Percentiles rank a stretch among this genome's conserved stretches.
These are phyloP conservation scores for Colletotrichum caudatum DNA, from an alignment of 2,329 filamentous ascomycete species.

Conservation along the genomic window DNA sequence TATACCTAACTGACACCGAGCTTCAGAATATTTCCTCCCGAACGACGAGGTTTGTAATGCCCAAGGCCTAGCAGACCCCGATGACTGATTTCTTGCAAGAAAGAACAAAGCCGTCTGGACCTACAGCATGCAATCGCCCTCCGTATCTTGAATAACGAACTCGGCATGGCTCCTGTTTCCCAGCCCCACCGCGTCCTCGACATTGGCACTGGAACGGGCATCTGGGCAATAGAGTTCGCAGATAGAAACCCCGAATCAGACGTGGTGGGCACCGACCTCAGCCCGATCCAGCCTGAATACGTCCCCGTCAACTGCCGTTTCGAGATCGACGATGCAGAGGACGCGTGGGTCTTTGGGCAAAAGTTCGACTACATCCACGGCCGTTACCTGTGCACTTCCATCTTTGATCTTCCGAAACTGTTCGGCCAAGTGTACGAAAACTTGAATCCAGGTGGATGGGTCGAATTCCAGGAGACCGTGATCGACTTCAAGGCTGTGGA, in stretches of 20 bases:
- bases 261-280: slow-evolving; percentile 54
- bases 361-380: slow-evolving; percentile 37
- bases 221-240: slow-evolving; percentile 55
- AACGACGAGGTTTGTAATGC: slow-evolving; percentile 27
- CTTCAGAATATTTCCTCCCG: slow-evolving; percentile 31
- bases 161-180: slow-evolving; percentile 24
- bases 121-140: slow-evolving; percentile 53
- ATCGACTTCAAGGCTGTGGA: slow-evolving; percentile 75
- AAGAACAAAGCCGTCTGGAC: slow-evolving; percentile 57
- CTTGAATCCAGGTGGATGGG: slow-evolving; percentile 52
- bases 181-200: slow-evolving; percentile 43
- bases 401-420: slow-evolving; percentile 51
- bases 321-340: slow-evolving; percentile 53
- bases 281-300: slow-evolving; percentile 55
- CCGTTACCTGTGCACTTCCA: slow-evolving; percentile 49
- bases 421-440: slow-evolving; percentile 54
- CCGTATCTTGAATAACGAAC: slow-evolving; percentile 29
- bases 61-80: not conserved
- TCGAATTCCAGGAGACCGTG: slow-evolving; percentile 70
- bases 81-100: not conserved
- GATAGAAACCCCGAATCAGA: slow-evolving; percentile 51
- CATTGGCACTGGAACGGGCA: slow-evolving; percentile 47
- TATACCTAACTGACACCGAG: not conserved
- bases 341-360: slow-evolving; percentile 44
- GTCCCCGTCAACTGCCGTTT: slow-evolving; percentile 55